Conservation (phyloP, 2,329 filamentous ascomycete species). For the Rhinocladiella similis region DNA sequence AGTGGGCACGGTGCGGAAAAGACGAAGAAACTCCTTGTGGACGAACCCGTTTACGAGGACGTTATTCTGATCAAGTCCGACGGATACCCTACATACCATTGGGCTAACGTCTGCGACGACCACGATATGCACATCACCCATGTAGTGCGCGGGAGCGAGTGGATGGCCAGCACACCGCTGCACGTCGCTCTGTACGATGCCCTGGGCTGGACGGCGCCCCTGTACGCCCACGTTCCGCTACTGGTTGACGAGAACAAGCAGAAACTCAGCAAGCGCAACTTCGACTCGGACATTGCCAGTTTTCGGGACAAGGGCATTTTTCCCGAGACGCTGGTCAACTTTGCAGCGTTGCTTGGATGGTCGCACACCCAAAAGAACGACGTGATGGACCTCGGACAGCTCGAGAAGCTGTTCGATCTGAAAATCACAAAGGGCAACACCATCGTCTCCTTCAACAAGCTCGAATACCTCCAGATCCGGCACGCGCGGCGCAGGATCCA, state of each 20-base stretch:
- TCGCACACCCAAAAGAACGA: constrained; percentile 68
- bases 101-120: constrained; percentile 96
- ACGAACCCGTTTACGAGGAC: constrained; percentile 65
- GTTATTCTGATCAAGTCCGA: constrained; percentile 90
- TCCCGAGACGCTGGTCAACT: constrained; percentile 70
- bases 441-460: constrained; percentile 75
- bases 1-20: constrained; percentile 53
- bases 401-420: constrained; percentile 73
- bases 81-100: constrained; percentile 91
- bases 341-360: constrained; percentile 84
- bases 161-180: constrained; percentile 90
- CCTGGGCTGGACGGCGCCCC: constrained; percentile 70
- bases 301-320: constrained; percentile 61
- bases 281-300: constrained; percentile 60
- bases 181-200: constrained; percentile 73
- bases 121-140: constrained; percentile 95
- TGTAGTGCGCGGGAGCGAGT: constrained; percentile 91
- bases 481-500: constrained; percentile 58
- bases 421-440: constrained; percentile 92
- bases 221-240: constrained; percentile 79
- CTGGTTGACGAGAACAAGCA: constrained; percentile 67
- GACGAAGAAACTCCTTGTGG: constrained; percentile 46
- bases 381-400: constrained; percentile 67
- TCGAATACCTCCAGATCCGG: constrained; percentile 74
- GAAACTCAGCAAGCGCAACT: constrained; percentile 86